Base-by-base conservation (phyloP, 129 eudicot species). In the Arctium lappa region DNA sequence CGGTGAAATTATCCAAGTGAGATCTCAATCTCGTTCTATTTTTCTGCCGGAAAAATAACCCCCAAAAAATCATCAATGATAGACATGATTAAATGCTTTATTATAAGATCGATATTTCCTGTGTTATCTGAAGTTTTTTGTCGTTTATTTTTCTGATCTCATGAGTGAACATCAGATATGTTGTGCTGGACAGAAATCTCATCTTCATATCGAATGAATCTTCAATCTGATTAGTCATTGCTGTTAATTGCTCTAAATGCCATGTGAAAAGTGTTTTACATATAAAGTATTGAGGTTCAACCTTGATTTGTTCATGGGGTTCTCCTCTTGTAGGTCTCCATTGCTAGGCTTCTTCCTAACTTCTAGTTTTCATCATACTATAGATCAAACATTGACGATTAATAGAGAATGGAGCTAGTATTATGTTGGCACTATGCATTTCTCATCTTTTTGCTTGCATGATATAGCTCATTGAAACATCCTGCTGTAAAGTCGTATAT, bases 131-230 rank as follows among this genome's bases (percentile, higher is more conserved):
- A 53, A 76, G 80, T 40, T 22, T 53, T 76, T 76, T 76, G 80
- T 76, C 10, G 80, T 53, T 76, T 76, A 76, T 53, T 76, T 48
- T 44, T 74, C 79, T 44, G 30, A 76, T 76, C 62, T 34, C 29
- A 50, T 73, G 53, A 73, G 76, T 33, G 31, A 38, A 38, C 44
- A 8, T 66, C 34, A 66, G 32, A 66, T 66, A 3, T 66, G 71
- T 66, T 66, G 33, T 66, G 33, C 34, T 66, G 32, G 15, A 29
- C 34, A 66, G 13, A 66, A 66, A 29, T 66, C 71, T 66, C 34
- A 66, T 66, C 12, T 65, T 65, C 70, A 18, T 65, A 65, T 27
- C 12, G 33, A 65, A 65, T 27, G 70, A 65, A 65, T 7, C 32
- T 66, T 66, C 33, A 66, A 66, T 66, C 71, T 66, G 71, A 29